phyloP scores from a whole-genome alignment of 306 rosid species.

The Castanea crenata region DNA sequence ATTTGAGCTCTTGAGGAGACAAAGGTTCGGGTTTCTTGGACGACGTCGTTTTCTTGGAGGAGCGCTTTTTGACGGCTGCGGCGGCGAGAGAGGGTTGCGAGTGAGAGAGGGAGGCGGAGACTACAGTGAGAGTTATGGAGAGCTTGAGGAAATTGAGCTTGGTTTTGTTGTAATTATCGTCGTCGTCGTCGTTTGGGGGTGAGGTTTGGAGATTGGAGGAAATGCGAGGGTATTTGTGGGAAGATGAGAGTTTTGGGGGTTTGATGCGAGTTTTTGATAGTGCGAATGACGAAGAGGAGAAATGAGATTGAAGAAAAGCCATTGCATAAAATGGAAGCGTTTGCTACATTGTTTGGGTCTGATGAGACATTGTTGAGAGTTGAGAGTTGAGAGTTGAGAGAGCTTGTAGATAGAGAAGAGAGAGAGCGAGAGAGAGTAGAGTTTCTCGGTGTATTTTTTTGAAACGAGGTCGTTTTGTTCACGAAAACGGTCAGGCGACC shows the following conservation, averaged over 20 bases:
- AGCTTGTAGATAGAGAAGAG: neutral
- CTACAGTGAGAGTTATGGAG: conserved; percentile 69
- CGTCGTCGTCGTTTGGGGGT: conserved; percentile 7
- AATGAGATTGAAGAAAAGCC: neutral
- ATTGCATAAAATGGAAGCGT: neutral
- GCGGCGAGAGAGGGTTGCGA: conserved; percentile 41
- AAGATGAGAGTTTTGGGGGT: conserved; percentile 7
- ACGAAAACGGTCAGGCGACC: too few species aligned
- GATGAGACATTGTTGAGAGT: neutral
- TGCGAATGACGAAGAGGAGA: conserved; percentile 27
- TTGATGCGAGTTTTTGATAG: conserved; percentile 30
- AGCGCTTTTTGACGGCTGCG: conserved; percentile 48
- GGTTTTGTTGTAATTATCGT: conserved; percentile 10
- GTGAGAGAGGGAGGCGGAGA: conserved; percentile 57
- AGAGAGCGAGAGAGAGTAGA: neutral
- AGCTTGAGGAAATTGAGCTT: conserved; percentile 52
- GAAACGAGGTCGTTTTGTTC: too few species aligned
- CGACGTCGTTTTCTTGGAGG: conserved; percentile 40
- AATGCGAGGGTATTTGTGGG: conserved; percentile 26
- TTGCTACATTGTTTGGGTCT: conserved; percentile 18
- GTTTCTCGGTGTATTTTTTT: too few species aligned
- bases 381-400: neutral
- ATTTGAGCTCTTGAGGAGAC: conserved; percentile 65
- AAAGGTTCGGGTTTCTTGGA: conserved; percentile 56
- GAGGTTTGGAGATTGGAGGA: conserved; percentile 46